Base-by-base conservation (phyloP, 306 rosid species). In the Leucaena leucocephala region DNA sequence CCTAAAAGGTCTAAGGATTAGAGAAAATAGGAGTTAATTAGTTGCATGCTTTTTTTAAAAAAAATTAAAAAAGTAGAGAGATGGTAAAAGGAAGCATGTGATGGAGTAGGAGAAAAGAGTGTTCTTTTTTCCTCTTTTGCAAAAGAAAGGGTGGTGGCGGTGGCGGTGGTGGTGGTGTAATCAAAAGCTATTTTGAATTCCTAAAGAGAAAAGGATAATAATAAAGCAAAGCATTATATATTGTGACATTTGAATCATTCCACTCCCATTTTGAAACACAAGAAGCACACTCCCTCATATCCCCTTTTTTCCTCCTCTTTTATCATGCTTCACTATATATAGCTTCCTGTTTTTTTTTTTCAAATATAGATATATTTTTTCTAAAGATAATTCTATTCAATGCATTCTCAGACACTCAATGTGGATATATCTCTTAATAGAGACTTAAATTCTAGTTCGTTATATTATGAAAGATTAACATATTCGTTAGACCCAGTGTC, bases 261-360 rank as follows among this genome's bases (percentile, higher is more conserved):
- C 71, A 76, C 34, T 75, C 72, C 72, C 77, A 76, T 76, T 34
- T 79, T 84, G 86, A 85, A 85, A 43, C 84, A 82, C 63, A 87
- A 87, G 90, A 80, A 87, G 27, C 90, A 80, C 82, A 27, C 27
- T 82, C 55, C 80, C 83, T 87, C 55, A 48, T 6, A 27, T 0
- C 27, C 27, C 34, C 22, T 62, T 34, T 67, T 71, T 67, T 64
- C n/a, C 59, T 6, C 65, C 21, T 22, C 80, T 75, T 72, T 82
- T 78, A n/a, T 44, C 78, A 80, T 17, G 33, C 22, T 8, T 7
- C 33, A 19, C 33, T 55, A 52, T 52, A 27, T 27, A 55, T 27
- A 27, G 4, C 27, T 27, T 27, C 27, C 27, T 27, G 1, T 27
- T 27, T 27, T 27, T 27, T 27, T 27, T 27, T 27, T 27, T 27